A percentile compares a stretch with the other conserved stretches of the same genome.
Evolutionary conservation across 306 rosid species (phyloP).

Genomic region (Vicia villosa): DNA sequence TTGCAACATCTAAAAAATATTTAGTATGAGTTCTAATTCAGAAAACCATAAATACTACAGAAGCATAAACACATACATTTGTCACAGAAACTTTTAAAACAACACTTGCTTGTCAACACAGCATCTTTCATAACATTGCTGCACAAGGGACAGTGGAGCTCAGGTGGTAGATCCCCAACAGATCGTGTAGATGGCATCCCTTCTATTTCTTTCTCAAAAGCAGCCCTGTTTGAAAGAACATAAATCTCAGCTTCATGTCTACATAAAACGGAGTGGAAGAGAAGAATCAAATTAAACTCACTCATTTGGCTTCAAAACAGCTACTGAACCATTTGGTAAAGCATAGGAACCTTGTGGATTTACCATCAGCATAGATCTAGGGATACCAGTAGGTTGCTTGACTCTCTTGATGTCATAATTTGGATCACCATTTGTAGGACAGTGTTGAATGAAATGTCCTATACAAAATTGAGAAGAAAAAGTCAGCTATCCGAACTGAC

Average conservation of each 20-base stretch:
- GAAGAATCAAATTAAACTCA: slow-evolving; percentile 42
- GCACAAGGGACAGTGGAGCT: slow-evolving; percentile 93
- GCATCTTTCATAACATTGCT: slow-evolving; percentile 98
- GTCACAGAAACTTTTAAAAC: slow-evolving; percentile 94
- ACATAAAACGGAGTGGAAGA: slow-evolving; percentile 24
- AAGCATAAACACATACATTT: slow-evolving; percentile 61
- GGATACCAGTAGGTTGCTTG: slow-evolving; percentile 99
- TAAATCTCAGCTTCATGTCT: slow-evolving; percentile 15
- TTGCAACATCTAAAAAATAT: neutral
- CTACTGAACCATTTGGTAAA: slow-evolving; percentile 93
- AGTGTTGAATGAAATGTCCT: slow-evolving; percentile 99
- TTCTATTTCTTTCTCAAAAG: slow-evolving; percentile 96
- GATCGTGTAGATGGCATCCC: slow-evolving; percentile 94
- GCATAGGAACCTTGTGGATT: slow-evolving; percentile 97
- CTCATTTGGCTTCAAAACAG: slow-evolving; percentile 99
- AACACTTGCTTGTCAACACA: slow-evolving; percentile 96
- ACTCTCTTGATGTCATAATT: slow-evolving; percentile 83
- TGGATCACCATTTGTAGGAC: slow-evolving; percentile 99
- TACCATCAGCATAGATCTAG: slow-evolving; percentile 96
- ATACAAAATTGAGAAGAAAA: slow-evolving; percentile 23
- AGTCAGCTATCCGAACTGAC: slow-evolving; percentile 22
- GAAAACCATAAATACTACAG: neutral
- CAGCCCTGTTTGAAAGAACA: slow-evolving; percentile 68
- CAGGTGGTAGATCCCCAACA: slow-evolving; percentile 95
- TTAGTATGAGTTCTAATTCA: slow-evolving; percentile 6